Percentiles rank a stretch among this genome's conserved stretches.
phyloP scores from a whole-genome alignment of 108 stramenopile species.

The Skeletonema potamos region DNA sequence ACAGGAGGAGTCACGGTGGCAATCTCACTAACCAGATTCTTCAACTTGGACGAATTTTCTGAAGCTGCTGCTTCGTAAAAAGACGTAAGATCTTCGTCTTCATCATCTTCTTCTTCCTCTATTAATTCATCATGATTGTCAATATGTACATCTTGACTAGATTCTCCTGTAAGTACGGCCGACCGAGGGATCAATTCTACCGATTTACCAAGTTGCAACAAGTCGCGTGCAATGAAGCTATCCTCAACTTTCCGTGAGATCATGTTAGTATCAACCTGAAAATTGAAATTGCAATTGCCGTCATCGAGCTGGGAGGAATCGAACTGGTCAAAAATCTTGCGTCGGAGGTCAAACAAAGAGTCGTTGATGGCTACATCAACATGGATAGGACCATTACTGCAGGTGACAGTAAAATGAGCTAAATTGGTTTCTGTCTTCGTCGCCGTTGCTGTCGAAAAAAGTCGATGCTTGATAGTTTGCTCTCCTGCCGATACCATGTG shows the following conservation, averaged over 20 bases:
- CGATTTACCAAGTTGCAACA: background rate
- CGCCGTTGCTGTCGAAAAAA: background rate
- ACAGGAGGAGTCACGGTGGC: background rate
- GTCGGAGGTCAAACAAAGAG: background rate
- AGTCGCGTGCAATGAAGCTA: background rate
- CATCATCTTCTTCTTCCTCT: background rate
- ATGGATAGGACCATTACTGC: background rate
- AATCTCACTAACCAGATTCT: background rate
- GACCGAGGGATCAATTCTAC: background rate
- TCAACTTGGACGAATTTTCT: background rate
- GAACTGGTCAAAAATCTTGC: background rate
- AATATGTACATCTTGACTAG: background rate
- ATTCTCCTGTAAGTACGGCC: background rate
- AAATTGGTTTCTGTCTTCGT: background rate
- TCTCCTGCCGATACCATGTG: background rate
- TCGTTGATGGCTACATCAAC: background rate
- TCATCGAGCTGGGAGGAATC: background rate
- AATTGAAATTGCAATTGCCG: background rate
- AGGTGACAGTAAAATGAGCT: conserved; percentile 1
- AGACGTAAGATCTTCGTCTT: background rate
- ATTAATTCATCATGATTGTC: background rate
- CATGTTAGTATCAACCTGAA: background rate
- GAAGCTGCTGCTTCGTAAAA: background rate
- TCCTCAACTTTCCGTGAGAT: background rate
- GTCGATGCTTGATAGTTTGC: background rate